Percentiles rank a stretch among this genome's conserved stretches.
phyloP scores from a whole-genome alignment of 2,329 filamentous ascomycete genomes.

The Thielaviopsis punctulata region DNA sequence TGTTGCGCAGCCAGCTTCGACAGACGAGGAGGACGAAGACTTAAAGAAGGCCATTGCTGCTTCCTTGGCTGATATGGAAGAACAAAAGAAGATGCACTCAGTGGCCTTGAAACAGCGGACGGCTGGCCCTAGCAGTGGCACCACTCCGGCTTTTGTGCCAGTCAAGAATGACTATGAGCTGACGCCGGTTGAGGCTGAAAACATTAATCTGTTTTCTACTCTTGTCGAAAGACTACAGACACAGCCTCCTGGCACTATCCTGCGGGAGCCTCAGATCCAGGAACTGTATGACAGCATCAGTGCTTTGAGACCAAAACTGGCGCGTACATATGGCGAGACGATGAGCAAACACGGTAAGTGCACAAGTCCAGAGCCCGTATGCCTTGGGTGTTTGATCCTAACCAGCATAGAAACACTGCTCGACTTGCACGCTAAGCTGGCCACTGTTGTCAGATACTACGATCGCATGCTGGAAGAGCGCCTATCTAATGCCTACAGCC shows the following conservation, averaged over 20 bases:
- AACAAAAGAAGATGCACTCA: conserved; percentile 85
- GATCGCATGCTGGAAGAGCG: conserved; percentile 96
- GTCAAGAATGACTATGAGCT: conserved; percentile 91
- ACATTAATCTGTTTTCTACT: conserved; percentile 90
- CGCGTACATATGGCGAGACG: conserved; percentile 89
- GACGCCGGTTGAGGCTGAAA: conserved; percentile 84
- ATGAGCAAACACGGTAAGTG: conserved; percentile 96
- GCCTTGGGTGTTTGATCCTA: neutral
- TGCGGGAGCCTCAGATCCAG: conserved; percentile 95
- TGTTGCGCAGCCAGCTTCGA: conserved; percentile 17
- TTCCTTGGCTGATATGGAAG: conserved; percentile 90
- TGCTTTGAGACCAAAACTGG: conserved; percentile 79
- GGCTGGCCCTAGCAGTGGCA: conserved; percentile 24
- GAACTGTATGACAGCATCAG: conserved; percentile 96
- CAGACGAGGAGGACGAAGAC: conserved; percentile 79
- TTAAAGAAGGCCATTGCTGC: conserved; percentile 90
- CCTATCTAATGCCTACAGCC: conserved; percentile 78
- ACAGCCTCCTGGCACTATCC: conserved; percentile 83
- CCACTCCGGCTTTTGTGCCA: conserved; percentile 35
- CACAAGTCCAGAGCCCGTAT: too few relatives aligned
- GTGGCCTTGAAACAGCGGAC: conserved; percentile 65
- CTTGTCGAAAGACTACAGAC: conserved; percentile 88
- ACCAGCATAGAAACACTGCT: conserved; percentile 58
- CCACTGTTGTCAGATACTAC: conserved; percentile 92
- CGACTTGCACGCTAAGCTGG: conserved; percentile 86